These are phyloP conservation scores for Plectosphaerella cucumerina DNA, from an alignment of 2,329 filamentous ascomycete genomes.

Conservation along the genomic window DNA sequence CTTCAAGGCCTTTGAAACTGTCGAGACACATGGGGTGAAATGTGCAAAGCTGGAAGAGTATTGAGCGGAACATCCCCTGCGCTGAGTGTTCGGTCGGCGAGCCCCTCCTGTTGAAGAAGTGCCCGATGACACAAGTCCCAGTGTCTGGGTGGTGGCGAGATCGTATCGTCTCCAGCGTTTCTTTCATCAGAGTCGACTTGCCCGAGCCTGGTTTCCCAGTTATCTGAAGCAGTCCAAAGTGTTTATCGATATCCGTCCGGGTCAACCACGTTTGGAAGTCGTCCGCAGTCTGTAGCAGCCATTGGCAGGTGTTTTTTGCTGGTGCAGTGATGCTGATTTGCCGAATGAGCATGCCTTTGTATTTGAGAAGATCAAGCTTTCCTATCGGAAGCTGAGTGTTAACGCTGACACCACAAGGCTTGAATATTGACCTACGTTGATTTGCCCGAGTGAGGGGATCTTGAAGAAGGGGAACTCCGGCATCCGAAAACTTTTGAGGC, in stretches of 20 bases:
- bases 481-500: too few relatives aligned
- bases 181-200: slow-evolving; percentile 12
- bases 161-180: background rate
- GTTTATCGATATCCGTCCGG: background rate
- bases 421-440: too few relatives aligned
- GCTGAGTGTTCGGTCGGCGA: slow-evolving; percentile 2
- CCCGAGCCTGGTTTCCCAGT: background rate
- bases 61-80: slow-evolving; percentile 4
- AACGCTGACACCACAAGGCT: too few relatives aligned
- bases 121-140: background rate
- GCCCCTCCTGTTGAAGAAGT: slow-evolving; percentile 10
- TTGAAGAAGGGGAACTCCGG: too few relatives aligned
- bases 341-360: background rate
- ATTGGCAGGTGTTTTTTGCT: background rate
- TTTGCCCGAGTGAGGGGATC: too few relatives aligned
- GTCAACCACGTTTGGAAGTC: background rate
- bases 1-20: background rate
- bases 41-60: slow-evolving; percentile 7
- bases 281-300: background rate
- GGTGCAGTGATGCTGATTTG: background rate
- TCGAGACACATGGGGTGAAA: background rate
- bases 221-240: background rate
- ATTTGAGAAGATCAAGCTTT: background rate
- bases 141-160: background rate
- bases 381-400: background rate